Percentiles rank a stretch among this genome's conserved stretches.
phyloP scores from a whole-genome alignment of 257 asterid species.

The Salvia splendens region DNA sequence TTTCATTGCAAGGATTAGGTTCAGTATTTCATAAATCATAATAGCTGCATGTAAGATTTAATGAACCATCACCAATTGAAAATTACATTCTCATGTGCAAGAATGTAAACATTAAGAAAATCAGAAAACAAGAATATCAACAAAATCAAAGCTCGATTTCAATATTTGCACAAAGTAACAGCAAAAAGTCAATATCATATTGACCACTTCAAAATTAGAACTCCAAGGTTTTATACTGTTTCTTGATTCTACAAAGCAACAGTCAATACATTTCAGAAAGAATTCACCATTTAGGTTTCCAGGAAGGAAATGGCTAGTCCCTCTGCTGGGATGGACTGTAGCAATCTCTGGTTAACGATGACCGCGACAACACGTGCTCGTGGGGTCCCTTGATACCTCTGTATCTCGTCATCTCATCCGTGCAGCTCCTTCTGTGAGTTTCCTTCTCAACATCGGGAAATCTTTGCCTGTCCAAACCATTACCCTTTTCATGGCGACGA shows the following conservation, averaged over 20 bases:
- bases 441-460: slow-evolving; percentile 52
- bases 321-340: slow-evolving; percentile 50
- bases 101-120: neutral
- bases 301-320: slow-evolving; percentile 51
- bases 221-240: neutral
- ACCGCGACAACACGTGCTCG: slow-evolving; percentile 48
- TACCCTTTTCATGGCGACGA: neutral
- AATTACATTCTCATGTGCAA: neutral
- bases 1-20: too few species aligned
- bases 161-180: slow-evolving; percentile 10
- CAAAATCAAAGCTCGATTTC: neutral
- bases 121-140: neutral
- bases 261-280: neutral
- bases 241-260: neutral
- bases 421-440: slow-evolving; percentile 50
- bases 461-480: slow-evolving; percentile 41
- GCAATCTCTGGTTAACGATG: slow-evolving; percentile 40
- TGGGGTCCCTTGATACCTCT: slow-evolving; percentile 52
- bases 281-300: slow-evolving; percentile 35
- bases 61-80: too few species aligned
- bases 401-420: slow-evolving; percentile 50
- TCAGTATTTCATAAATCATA: too few species aligned
- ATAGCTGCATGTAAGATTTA: too few species aligned
- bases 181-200: slow-evolving; percentile 33
- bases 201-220: slow-evolving; percentile 11